Evolutionary conservation across 78 protist genomes (phyloP).

Genomic region (Dictyostelium capitatum): DNA sequence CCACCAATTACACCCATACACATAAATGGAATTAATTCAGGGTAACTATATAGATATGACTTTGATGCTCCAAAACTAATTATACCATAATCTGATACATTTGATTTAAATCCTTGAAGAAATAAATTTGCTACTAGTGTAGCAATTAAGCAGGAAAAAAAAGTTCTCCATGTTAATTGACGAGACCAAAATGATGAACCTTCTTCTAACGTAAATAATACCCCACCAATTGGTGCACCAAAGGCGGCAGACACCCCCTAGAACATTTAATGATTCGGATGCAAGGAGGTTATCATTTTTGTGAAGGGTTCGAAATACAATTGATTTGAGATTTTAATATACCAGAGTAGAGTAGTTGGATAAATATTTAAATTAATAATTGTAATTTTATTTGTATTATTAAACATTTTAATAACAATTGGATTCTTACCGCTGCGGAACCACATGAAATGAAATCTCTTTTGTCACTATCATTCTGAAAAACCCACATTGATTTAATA

Average conservation of each 20-base stretch:
- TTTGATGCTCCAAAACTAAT: constrained; percentile 74
- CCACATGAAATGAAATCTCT: constrained; percentile 93
- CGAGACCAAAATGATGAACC: constrained; percentile 89
- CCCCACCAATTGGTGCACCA: constrained; percentile 96
- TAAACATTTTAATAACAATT: no score
- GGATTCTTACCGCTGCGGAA: no score
- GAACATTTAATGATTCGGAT: no score
- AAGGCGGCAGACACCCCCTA: constrained; percentile 97
- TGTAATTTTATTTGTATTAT: no score
- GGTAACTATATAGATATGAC: constrained; percentile 47
- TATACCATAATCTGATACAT: constrained; percentile 77
- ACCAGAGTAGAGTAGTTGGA: no score
- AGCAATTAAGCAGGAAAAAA: constrained; percentile 80
- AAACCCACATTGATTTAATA: constrained; percentile 53
- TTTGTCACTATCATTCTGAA: constrained; percentile 84
- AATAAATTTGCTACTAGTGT: constrained; percentile 61
- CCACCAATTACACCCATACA: constrained; percentile 91
- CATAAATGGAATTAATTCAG: constrained; percentile 82
- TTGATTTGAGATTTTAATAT: no score
- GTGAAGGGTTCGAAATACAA: no score
- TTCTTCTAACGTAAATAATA: constrained; percentile 93
- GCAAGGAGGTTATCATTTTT: no score
- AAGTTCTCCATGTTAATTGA: constrained; percentile 90
- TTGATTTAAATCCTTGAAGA: constrained; percentile 55
- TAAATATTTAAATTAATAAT: no score